Evolutionary conservation across 2,329 filamentous ascomycete genomes (phyloP).

Genomic region (Chalara sp.): DNA sequence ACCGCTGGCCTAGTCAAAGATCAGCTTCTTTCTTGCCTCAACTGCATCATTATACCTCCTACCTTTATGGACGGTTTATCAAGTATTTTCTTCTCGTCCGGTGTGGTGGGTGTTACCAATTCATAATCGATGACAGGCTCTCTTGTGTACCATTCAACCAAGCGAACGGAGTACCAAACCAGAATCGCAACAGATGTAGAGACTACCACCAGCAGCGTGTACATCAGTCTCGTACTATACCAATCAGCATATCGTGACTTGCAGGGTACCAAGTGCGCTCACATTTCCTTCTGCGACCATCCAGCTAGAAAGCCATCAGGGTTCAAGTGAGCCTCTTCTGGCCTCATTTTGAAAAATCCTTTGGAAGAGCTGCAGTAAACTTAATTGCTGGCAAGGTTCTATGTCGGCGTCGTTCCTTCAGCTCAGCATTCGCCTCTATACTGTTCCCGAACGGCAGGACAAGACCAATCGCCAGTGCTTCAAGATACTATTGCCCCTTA

Average conservation of each 20-base stretch:
- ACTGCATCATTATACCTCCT: neutral
- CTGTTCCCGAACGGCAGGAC: too few relatives aligned
- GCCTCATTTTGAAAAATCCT: neutral
- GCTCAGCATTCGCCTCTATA: too few relatives aligned
- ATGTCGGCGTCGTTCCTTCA: too few relatives aligned
- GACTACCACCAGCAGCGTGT: constrained; percentile 12
- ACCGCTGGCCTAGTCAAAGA: constrained; percentile 41
- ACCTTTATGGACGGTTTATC: constrained; percentile 56
- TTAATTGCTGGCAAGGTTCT: too few relatives aligned
- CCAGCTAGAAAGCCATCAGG: constrained; percentile 11
- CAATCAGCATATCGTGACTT: constrained; percentile 4
- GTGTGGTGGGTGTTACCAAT: constrained; percentile 45
- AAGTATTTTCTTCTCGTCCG: constrained; percentile 49
- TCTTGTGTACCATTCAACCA: constrained; percentile 18
- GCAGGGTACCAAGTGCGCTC: constrained; percentile 4
- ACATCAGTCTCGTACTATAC: constrained; percentile 16
- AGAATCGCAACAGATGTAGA: constrained; percentile 14
- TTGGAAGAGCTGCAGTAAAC: neutral
- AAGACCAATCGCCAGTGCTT: too few relatives aligned
- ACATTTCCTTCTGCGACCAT: constrained; percentile 18
- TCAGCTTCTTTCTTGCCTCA: constrained; percentile 5
- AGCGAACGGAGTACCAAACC: constrained; percentile 15
- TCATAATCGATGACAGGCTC: constrained; percentile 34
- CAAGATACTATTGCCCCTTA: too few relatives aligned
- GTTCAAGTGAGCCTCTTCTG: neutral